These are phyloP conservation scores for Rubia balearica DNA, from an alignment of 305 asterid species.

Conservation along the genomic window DNA sequence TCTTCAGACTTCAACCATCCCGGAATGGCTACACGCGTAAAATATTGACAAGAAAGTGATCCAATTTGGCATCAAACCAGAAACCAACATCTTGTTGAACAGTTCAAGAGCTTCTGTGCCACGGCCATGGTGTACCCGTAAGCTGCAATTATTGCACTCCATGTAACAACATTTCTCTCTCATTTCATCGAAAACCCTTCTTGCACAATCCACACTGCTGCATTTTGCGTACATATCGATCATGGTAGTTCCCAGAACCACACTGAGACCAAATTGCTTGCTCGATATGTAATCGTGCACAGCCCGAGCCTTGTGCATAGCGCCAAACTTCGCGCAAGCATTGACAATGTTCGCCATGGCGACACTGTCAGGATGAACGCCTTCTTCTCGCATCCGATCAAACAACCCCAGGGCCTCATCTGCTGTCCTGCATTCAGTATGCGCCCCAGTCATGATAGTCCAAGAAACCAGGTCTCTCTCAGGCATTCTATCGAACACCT, in stretches of 20 bases:
- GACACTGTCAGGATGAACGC: slow-evolving; percentile 37
- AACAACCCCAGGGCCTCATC: slow-evolving; percentile 39
- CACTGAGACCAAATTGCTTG: slow-evolving; percentile 23
- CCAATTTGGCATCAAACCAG: slow-evolving; percentile 33
- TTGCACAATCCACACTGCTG: slow-evolving; percentile 41
- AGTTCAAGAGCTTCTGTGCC: slow-evolving; percentile 46
- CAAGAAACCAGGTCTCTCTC: slow-evolving; percentile 41
- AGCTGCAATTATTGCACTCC: slow-evolving; percentile 65
- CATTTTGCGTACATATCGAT: slow-evolving; percentile 59
- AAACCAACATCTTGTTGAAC: slow-evolving; percentile 34
- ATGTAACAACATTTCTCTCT: slow-evolving; percentile 38
- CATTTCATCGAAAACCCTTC: slow-evolving; percentile 43
- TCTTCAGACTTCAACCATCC: slow-evolving; percentile 50
- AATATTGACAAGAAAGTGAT: slow-evolving; percentile 44
- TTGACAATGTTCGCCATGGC: slow-evolving; percentile 46
- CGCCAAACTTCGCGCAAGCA: slow-evolving; percentile 56
- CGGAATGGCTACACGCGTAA: slow-evolving; percentile 53
- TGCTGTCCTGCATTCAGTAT: slow-evolving; percentile 43
- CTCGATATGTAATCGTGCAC: slow-evolving; percentile 30
- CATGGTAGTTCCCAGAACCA: slow-evolving; percentile 46
- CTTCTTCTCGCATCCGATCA: slow-evolving; percentile 39
- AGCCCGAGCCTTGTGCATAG: slow-evolving; percentile 39
- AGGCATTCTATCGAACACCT: slow-evolving; percentile 47
- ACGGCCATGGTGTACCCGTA: slow-evolving; percentile 52
- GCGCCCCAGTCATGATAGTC: slow-evolving; percentile 64